Conservation (phyloP, 768 basidiomycete genomes). For the Xanthoconium stramineum region DNA sequence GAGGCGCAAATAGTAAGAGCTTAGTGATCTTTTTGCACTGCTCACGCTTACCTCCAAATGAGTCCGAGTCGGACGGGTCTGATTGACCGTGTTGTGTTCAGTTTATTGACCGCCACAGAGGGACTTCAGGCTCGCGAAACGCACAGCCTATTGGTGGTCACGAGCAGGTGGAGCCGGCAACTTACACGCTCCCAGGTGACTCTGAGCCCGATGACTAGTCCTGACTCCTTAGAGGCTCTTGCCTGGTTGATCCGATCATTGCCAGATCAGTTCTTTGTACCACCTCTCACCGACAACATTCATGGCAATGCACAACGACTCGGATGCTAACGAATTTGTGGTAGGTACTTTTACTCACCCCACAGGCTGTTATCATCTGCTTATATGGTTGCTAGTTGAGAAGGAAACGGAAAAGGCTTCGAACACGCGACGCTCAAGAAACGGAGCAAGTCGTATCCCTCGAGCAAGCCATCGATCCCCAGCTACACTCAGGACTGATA, state of each 20-base stretch:
- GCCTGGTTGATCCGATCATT: too few relatives aligned
- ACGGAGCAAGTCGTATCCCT: neutral
- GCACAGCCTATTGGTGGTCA: too few relatives aligned
- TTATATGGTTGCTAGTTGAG: conserved; percentile 15
- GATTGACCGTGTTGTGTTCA: too few relatives aligned
- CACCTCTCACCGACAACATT: neutral
- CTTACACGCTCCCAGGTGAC: too few relatives aligned
- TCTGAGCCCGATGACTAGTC: too few relatives aligned
- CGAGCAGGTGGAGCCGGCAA: too few relatives aligned
- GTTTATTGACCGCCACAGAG: neutral
- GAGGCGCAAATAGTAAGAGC: neutral
- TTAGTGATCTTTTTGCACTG: neutral
- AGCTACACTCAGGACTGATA: conserved; percentile 3
- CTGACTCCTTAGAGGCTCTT: too few relatives aligned
- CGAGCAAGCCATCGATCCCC: neutral
- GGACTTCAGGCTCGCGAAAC: too few relatives aligned
- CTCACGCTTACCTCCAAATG: too few relatives aligned
- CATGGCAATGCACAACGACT: conserved; percentile 6
- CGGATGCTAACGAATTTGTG: conserved; percentile 20
- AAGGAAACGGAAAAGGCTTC: conserved; percentile 26
- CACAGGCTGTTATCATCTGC: neutral
- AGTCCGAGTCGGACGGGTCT: too few relatives aligned
- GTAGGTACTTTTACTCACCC: conserved; percentile 5
- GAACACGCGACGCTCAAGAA: neutral
- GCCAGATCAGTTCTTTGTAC: too few relatives aligned